Conservation (phyloP, 441 rosid species). For the Hura crepitans region DNA sequence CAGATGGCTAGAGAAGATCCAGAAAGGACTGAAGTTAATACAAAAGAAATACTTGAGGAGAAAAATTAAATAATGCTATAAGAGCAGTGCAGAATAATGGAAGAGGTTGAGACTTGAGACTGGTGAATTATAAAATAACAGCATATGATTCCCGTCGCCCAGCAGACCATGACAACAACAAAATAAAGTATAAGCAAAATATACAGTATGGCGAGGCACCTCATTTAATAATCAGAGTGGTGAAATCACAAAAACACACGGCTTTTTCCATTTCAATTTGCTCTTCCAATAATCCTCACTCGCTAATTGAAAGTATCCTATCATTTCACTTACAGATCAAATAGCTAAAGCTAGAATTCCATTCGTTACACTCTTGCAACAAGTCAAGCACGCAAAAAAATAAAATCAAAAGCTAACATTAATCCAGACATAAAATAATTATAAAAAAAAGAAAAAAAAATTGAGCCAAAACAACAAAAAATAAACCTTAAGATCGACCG, state of each 20-base stretch:
- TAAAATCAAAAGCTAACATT: neutral
- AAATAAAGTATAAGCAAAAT: no score
- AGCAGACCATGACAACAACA: no score
- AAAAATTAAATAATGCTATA: no score
- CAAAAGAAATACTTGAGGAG: no score
- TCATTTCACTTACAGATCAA: neutral
- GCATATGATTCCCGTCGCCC: neutral
- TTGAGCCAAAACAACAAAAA: neutral
- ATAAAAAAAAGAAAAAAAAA: neutral
- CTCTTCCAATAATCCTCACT: neutral
- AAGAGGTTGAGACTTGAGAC: neutral
- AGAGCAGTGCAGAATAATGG: no score
- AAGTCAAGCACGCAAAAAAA: neutral
- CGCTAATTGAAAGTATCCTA: no score
- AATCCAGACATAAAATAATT: neutral
- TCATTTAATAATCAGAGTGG: neutral
- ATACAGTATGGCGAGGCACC: neutral
- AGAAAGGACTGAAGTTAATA: no score
- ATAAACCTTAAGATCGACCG: neutral
- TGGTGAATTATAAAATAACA: neutral
- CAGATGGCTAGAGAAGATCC: no score
- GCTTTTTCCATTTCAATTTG: neutral
- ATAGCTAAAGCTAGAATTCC: slow-evolving; percentile 1
- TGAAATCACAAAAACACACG: neutral
- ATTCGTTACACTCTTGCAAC: neutral